Evolutionary conservation across 2,329 filamentous ascomycete species (phyloP).

Genomic region (Dothideomycetes sp.): DNA sequence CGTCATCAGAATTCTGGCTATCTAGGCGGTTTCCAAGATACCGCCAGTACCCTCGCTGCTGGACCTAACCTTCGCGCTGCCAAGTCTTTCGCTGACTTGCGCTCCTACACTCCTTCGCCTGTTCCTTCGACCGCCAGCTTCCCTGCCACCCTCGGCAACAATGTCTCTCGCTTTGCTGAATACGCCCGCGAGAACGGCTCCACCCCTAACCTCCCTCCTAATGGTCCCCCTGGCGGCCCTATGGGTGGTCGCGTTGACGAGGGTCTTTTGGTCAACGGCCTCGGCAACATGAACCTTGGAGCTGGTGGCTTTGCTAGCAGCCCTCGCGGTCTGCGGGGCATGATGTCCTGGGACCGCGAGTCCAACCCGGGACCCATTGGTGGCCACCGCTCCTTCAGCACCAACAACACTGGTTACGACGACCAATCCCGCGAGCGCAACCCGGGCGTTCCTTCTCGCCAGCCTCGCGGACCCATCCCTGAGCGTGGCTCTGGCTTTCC

Average conservation of each 20-base stretch:
- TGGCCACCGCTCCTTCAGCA: slow-evolving; percentile 54
- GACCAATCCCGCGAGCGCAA: slow-evolving; percentile 43
- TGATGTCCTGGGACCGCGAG: slow-evolving; percentile 52
- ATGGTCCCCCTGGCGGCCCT: slow-evolving; percentile 57
- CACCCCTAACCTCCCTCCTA: slow-evolving; percentile 56
- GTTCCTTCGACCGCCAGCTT: slow-evolving; percentile 85
- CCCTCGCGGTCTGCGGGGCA: slow-evolving; percentile 50
- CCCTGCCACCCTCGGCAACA: slow-evolving; percentile 56
- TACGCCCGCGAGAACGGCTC: slow-evolving; percentile 49
- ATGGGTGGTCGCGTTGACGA: slow-evolving; percentile 51
- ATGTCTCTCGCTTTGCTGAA: slow-evolving; percentile 53
- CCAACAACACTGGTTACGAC: slow-evolving; percentile 48
- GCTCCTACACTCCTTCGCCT: slow-evolving; percentile 90
- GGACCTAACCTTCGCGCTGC: slow-evolving; percentile 78
- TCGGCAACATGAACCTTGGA: slow-evolving; percentile 51
- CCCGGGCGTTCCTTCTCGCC: slow-evolving; percentile 44
- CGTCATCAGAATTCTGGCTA: slow-evolving; percentile 72
- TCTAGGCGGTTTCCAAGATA: slow-evolving; percentile 73
- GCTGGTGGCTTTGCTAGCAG: slow-evolving; percentile 38
- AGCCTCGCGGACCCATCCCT: slow-evolving; percentile 52
- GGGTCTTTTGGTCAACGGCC: slow-evolving; percentile 52
- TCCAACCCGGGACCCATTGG: slow-evolving; percentile 52
- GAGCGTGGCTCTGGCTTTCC: slow-evolving; percentile 52
- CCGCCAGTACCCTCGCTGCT: slow-evolving; percentile 53
- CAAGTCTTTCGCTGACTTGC: slow-evolving; percentile 92